Base-by-base conservation (phyloP, 1,139 yeast species). In the Debaryomycetaceae sp. region DNA sequence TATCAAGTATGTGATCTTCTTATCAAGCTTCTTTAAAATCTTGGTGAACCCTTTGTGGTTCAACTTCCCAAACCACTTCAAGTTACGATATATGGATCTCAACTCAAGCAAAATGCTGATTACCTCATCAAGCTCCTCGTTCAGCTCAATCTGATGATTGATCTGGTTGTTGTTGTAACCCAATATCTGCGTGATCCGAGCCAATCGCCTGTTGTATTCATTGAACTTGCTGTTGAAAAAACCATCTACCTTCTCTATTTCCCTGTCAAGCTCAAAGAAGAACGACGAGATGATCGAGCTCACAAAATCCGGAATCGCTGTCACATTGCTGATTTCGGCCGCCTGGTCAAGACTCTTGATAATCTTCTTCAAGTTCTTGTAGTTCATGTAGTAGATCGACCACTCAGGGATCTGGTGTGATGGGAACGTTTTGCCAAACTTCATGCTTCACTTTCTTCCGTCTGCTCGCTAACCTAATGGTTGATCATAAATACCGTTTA, bases 351-450 rank as follows among this genome's bases (percentile, higher is more conserved):
- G 58, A 22, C 59, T 59, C 59, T 87, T 87, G 63, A 91, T 86
- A 51, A 81, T 76, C 58, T 85, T 83, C 67, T 92, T 92, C 52
- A 92, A 73, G 41, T 76, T 81, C 61, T 91, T 92, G 65, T 92
- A 92, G 64, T 88, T 86, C 73, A 91, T 78, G 58, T 92, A 91
- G 53, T 75, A 78, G 70, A 65, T 63, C n/a, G 70, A 55, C 97
- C 98, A 91, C 65, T 89, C 96, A 6, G 97, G 97, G 44, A 91
- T 87, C 68, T 88, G 95, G 61, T 91, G 95, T 41, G 87, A 71
- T 31, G 82, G 64, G 50, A 87, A 63, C 5, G 88, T 85, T 59
- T 87, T 87, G 30, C 95, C 95, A 61, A 87, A 87, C 74, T 87
- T 87, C 96, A 87, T 87, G 28, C 7, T 13, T 29, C 15, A 9